Base-by-base conservation (phyloP, 352 stramenopile genomes). In the Globisporangium radiosum region DNA sequence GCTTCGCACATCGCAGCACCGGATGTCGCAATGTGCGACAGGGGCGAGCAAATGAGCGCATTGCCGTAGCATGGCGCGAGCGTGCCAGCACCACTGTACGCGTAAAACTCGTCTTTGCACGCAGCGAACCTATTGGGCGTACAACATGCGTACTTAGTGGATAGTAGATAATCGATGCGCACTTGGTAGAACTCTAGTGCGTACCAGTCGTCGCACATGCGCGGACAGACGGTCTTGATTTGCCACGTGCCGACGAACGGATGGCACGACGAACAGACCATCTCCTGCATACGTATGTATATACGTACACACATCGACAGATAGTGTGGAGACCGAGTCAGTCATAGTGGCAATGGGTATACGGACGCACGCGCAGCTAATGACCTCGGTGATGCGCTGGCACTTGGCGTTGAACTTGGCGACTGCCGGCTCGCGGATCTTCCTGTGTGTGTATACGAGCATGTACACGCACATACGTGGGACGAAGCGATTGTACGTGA, bases 1-100 rank as follows among this genome's bases (percentile, higher is more conserved):
- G 85, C 73, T 15, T 68, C 57, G 63, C 85, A 94, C 45, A 94
- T 92, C 52, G 85, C 77, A 25, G 60, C 69, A 4, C 82, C 81
- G 15, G 66, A 75, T 7, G 64, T 43, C 42, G 74, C 75, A 53
- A 94, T 92, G 5, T 56, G 52, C 8, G 75, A 77, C 9, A 94
- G 71, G 4, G 73, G 82, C 40, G 85, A 94, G 59, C 85, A 94
- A 43, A 94, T 73, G 45, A 94, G 66, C 14, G 85, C 82, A 49
- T 94, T 91, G 47, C 85, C 85, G 55, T 91, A 94, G 68, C 85
- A 94, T 52, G 85, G 85, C 53, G 70, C 64, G 51, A 94, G 69
- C 15, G 74, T 75, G 7, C 81, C 81, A 5, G 76, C 62, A 17
- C 70, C 76, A n/a, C 68, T 64, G 52, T 87, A 84, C 39, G 80